Percentiles rank a stretch among this genome's conserved stretches.
Conservation (phyloP, 805 yeast genomes). For the Metschnikowia vanudenii region DNA sequence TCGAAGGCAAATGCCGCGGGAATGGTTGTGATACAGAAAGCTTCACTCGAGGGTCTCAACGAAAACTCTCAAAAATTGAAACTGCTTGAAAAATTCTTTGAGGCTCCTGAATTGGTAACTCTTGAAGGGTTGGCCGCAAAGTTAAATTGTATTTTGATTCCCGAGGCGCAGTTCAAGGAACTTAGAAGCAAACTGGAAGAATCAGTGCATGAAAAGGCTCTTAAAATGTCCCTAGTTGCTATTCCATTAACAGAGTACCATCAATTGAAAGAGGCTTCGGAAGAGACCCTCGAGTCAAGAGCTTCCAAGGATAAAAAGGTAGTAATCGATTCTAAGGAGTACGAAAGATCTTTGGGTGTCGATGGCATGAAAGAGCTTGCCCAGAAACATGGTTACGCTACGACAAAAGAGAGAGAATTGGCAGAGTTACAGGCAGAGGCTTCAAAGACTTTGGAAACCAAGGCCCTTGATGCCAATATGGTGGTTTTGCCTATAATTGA, state of each 20-base stretch:
- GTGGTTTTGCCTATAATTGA: conserved; percentile 11
- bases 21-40: conserved; percentile 16
- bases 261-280: conserved; percentile 5
- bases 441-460: conserved; percentile 11
- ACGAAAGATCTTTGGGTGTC: conserved; percentile 2
- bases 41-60: conserved; percentile 19
- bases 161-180: conserved; percentile 4
- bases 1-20: conserved; percentile 21
- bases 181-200: conserved; percentile 9
- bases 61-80: conserved; percentile 10
- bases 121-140: conserved; percentile 11
- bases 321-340: conserved; percentile 6
- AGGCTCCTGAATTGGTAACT: conserved; percentile 12
- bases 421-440: conserved; percentile 7
- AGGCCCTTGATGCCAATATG: conserved; percentile 13
- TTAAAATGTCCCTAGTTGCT: conserved; percentile 11
- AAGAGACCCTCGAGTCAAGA: conserved; percentile 11
- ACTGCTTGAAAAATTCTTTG: conserved; percentile 2
- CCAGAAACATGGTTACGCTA: conserved; percentile 6
- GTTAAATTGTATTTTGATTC: conserved; percentile 8
- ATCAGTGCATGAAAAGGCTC: conserved; percentile 16
- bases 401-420: conserved; percentile 7
- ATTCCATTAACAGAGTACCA: conserved; percentile 11
- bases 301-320: conserved; percentile 12
- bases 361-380: conserved; percentile 13